A percentile compares a stretch with the other conserved stretches of the same genome.
phyloP scores from a whole-genome alignment of 2,329 filamentous ascomycete species.

The Cladosporium halotolerans region DNA sequence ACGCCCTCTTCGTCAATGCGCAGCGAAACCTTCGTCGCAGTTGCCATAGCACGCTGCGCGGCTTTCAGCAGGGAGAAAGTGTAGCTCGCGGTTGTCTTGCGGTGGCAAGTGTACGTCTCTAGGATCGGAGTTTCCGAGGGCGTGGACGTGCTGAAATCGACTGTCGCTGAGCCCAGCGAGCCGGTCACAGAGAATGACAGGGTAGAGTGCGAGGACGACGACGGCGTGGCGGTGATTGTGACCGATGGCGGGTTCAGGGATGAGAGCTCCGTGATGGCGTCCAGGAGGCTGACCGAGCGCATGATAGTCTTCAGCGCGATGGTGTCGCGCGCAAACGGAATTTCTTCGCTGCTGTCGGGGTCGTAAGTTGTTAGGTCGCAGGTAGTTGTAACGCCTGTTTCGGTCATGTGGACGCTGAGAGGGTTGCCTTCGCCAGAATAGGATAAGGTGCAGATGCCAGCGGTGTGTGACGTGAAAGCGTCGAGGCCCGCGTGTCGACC shows the following conservation, averaged over 20 bases:
- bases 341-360: constrained; percentile 54
- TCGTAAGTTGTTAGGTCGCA: constrained; percentile 82
- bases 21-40: constrained; percentile 87
- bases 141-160: constrained; percentile 47
- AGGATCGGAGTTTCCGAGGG: constrained; percentile 45
- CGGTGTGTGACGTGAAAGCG: constrained; percentile 78
- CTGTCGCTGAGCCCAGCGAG: constrained; percentile 53
- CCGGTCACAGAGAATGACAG: constrained; percentile 66
- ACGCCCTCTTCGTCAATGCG: constrained; percentile 84
- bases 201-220: constrained; percentile 35
- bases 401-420: constrained; percentile 78
- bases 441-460: constrained; percentile 76
- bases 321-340: constrained; percentile 77
- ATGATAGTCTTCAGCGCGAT: constrained; percentile 92
- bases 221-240: constrained; percentile 45
- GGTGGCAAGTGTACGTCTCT: constrained; percentile 63
- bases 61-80: constrained; percentile 82
- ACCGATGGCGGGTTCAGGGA: constrained; percentile 55
- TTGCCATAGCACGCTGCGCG: constrained; percentile 84
- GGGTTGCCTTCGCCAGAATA: constrained; percentile 71
- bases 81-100: constrained; percentile 63
- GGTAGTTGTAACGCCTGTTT: constrained; percentile 78
- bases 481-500: constrained; percentile 47
- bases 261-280: constrained; percentile 62
- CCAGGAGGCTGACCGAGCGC: constrained; percentile 66